Percentiles rank a stretch among this genome's conserved stretches.
Conservation (phyloP, 805 yeast genomes). For the Groenewaldozyma salmanticensis region DNA sequence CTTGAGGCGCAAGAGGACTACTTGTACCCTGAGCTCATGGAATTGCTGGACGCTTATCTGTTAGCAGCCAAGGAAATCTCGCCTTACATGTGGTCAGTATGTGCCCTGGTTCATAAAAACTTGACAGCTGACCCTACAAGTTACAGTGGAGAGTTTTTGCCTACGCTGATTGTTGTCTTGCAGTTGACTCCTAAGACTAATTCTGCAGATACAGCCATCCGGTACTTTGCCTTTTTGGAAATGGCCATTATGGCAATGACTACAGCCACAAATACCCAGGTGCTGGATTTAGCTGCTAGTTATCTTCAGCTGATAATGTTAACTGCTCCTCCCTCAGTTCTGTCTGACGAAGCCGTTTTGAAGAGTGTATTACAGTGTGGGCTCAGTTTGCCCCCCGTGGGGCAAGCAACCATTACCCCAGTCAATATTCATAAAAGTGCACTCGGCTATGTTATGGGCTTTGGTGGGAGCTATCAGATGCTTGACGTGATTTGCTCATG, state of each 20-base stretch:
- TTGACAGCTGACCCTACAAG: slow-evolving; percentile 37
- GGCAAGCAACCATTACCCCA: neutral
- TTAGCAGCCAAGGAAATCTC: slow-evolving; percentile 51
- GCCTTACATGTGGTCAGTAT: slow-evolving; percentile 63
- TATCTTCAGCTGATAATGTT: neutral
- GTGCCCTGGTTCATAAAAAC: slow-evolving; percentile 38
- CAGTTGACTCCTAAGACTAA: slow-evolving; percentile 35
- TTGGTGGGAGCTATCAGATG: neutral
- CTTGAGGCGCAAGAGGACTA: slow-evolving; percentile 57
- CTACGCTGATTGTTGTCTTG: slow-evolving; percentile 63
- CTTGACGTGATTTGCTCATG: neutral
- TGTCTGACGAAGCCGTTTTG: neutral
- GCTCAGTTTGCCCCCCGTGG: neutral
- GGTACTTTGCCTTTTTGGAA: neutral
- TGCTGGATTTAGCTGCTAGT: neutral
- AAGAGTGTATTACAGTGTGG: neutral
- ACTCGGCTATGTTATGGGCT: neutral
- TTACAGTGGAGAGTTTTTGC: slow-evolving; percentile 61
- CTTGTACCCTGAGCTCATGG: slow-evolving; percentile 66
- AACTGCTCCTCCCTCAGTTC: neutral
- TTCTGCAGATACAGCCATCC: neutral
- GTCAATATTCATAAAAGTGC: neutral
- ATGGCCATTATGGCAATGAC: neutral
- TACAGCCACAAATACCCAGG: neutral
- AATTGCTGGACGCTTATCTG: slow-evolving; percentile 59